These are phyloP conservation scores for Mucor piriformis DNA, from an alignment of 371 early-diverging fungal genomes.

Conservation along the genomic window DNA sequence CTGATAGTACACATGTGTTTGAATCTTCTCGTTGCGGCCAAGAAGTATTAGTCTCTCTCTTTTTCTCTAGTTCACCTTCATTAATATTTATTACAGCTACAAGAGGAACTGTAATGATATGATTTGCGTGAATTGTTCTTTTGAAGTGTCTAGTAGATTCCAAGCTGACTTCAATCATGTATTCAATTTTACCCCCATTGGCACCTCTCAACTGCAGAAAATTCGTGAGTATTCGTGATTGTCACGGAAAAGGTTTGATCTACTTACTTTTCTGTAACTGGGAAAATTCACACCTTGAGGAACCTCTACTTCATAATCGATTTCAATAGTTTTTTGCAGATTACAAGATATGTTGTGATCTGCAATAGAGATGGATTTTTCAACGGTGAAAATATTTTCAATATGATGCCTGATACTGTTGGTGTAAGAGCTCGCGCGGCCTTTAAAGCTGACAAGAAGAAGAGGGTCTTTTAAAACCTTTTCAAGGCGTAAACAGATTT, in stretches of 20 bases:
- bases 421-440: constrained; percentile 1
- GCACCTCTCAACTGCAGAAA: too few relatives aligned
- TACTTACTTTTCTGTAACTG: constrained; percentile 10
- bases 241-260: background rate
- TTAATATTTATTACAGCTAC: constrained; percentile 3
- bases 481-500: background rate
- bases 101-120: constrained; percentile 7
- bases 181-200: constrained; percentile 18
- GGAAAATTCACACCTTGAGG: constrained; percentile 6
- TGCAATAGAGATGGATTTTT: constrained; percentile 3
- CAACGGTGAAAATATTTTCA: constrained; percentile 1
- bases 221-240: too few relatives aligned
- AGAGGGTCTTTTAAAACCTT: constrained; percentile 5
- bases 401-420: constrained; percentile 1
- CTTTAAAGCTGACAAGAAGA: constrained; percentile 9
- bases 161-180: constrained; percentile 15
- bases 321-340: background rate
- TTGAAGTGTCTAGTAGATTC: constrained; percentile 13
- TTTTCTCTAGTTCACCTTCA: constrained; percentile 4
- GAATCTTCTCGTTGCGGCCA: constrained; percentile 10
- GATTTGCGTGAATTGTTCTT: background rate
- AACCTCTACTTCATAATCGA: constrained; percentile 8
- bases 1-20: constrained; percentile 7
- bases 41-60: background rate
- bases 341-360: background rate